Percentiles rank a stretch among this genome's conserved stretches.
phyloP scores from a whole-genome alignment of 2,329 filamentous ascomycete genomes.

The Zymoseptoria ardabiliae region DNA sequence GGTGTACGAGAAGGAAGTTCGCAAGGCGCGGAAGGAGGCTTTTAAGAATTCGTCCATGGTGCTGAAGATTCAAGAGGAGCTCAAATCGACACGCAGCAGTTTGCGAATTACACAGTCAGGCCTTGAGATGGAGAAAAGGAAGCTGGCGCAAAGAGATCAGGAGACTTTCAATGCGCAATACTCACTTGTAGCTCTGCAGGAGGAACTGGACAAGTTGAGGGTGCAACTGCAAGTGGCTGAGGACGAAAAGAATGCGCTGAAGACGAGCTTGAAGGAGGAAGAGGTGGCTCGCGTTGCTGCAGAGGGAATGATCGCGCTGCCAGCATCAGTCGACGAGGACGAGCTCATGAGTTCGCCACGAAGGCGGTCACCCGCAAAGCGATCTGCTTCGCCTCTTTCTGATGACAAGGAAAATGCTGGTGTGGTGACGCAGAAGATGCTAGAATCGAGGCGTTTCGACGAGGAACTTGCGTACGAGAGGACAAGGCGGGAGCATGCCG shows the following conservation, averaged over 20 bases:
- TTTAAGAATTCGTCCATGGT: slow-evolving; percentile 66
- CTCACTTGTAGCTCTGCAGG: slow-evolving; percentile 56
- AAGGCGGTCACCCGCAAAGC: slow-evolving; percentile 28
- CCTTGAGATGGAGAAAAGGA: slow-evolving; percentile 57
- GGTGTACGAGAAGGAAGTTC: slow-evolving; percentile 67
- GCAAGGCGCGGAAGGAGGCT: slow-evolving; percentile 61
- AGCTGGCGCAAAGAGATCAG: slow-evolving; percentile 55
- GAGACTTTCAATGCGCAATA: slow-evolving; percentile 63
- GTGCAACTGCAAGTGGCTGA: slow-evolving; percentile 59
- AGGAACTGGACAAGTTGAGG: slow-evolving; percentile 58
- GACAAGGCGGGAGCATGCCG: slow-evolving; percentile 58
- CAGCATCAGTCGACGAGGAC: slow-evolving; percentile 45
- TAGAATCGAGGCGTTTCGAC: slow-evolving; percentile 42
- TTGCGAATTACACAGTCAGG: slow-evolving; percentile 51
- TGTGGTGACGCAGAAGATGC: slow-evolving; percentile 37
- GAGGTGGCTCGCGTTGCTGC: slow-evolving; percentile 66
- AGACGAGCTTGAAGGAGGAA: slow-evolving; percentile 64
- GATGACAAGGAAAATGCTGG: slow-evolving; percentile 40
- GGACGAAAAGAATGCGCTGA: slow-evolving; percentile 67
- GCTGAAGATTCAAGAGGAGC: slow-evolving; percentile 66
- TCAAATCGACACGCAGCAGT: slow-evolving; percentile 54
- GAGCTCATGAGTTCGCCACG: slow-evolving; percentile 53
- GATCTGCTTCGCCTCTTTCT: slow-evolving; percentile 42
- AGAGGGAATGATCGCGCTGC: slow-evolving; percentile 62
- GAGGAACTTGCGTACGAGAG: slow-evolving; percentile 47